These are phyloP conservation scores for Mycena sanguinolenta DNA, from an alignment of 768 basidiomycete species.

Conservation along the genomic window DNA sequence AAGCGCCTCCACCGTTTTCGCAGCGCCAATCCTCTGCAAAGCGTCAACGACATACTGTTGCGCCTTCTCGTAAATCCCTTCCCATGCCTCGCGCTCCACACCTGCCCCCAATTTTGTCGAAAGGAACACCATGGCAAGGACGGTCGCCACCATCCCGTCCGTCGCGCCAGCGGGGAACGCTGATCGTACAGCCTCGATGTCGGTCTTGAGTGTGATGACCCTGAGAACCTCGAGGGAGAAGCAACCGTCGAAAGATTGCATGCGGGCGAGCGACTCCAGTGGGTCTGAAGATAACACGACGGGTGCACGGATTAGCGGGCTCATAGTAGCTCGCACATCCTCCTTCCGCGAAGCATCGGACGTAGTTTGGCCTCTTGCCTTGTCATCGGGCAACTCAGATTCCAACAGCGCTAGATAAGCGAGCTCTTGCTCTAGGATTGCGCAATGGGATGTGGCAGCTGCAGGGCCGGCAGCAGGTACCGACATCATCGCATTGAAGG, in stretches of 20 bases:
- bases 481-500: too few relatives aligned
- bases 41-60: slow-evolving; percentile 27
- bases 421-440: too few relatives aligned
- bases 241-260: slow-evolving; percentile 34
- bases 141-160: slow-evolving; percentile 27
- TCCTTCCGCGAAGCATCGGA: too few relatives aligned
- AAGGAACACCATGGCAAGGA: slow-evolving; percentile 36
- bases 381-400: too few relatives aligned
- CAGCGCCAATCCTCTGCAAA: slow-evolving; percentile 5
- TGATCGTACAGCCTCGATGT: slow-evolving; percentile 6
- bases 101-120: slow-evolving; percentile 10
- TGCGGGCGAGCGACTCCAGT: slow-evolving; percentile 34
- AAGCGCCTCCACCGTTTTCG: slow-evolving; percentile 2
- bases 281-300: slow-evolving; percentile 9
- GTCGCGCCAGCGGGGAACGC: slow-evolving; percentile 18
- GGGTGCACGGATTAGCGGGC: too few relatives aligned
- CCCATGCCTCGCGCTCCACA: slow-evolving; percentile 31
- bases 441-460: too few relatives aligned
- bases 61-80: slow-evolving; percentile 36
- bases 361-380: too few relatives aligned
- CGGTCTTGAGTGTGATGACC: slow-evolving; percentile 28
- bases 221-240: slow-evolving; percentile 30
- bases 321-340: too few relatives aligned
- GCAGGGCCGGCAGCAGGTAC: too few relatives aligned
- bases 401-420: too few relatives aligned